Base-by-base conservation (phyloP, 2,329 filamentous ascomycete species). In the Calonectria fujianensis region DNA sequence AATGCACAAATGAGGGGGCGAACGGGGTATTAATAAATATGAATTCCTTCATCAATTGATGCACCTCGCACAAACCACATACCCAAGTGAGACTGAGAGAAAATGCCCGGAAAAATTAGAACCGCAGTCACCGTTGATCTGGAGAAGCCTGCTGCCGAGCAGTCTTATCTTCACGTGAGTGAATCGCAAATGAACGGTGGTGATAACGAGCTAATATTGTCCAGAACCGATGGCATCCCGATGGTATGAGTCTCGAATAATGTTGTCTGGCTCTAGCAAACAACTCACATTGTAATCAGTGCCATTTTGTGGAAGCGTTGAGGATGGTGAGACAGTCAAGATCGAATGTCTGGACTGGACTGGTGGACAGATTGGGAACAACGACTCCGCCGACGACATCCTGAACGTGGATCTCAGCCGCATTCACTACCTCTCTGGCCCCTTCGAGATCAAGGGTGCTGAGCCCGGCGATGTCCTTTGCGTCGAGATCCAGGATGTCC, bases 261-360 rank as follows among this genome's bases (percentile, higher is more conserved):
- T 7, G 4, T 14, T 8, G n/a, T 27, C 20, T 8, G 45, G 8
- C 29, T 3, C 6, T 13, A 9, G 9, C 9, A 35, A 51, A 14
- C 51, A 9, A n/a, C 7, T 20, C 29, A 72, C 54, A 70, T 29
- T 11, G 35, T 48, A 4, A 75, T 11, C 31, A 97, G 95, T 98
- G 67, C 96, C 96, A 0, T 91, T 90, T 71, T 90, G 89, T 66
- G 94, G 89, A 39, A 92, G 90, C 1, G 95, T 98, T 81, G 93
- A 94, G 80, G 93, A 96, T 81, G 93, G 93, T 37, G 96, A 98
- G 86, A 94, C 94, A 0, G 96, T 98, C 78, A 98, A 97, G 85
- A 98, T 98, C 78, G 95, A 98, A 88, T 98, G 96, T 81, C 88
- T 97, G 10, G 95, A 97, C 86, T 97, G 95, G 92, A 93, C 92